Conservation (phyloP, 2,329 filamentous ascomycete species). For the Hypoxylon sp. region DNA sequence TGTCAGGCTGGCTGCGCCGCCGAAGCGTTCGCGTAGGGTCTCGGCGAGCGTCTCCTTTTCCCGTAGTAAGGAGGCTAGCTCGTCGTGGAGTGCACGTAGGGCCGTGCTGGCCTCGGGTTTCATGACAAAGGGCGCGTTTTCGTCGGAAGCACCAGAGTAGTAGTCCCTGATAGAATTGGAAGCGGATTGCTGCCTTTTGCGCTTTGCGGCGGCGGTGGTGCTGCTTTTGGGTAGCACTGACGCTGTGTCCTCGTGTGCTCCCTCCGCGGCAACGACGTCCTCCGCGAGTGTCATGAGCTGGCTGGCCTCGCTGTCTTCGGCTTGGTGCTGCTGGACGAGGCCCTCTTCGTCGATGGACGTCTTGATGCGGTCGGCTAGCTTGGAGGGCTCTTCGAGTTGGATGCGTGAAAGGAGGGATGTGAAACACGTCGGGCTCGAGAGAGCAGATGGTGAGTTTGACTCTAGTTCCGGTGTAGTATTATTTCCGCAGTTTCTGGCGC, state of each 20-base stretch:
- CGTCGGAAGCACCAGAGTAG: constrained; percentile 67
- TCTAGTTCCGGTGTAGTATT: constrained; percentile 2
- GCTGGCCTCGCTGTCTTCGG: constrained; percentile 77
- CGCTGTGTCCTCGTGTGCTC: constrained; percentile 65
- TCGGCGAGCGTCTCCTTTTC: constrained; percentile 72
- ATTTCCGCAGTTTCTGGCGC: constrained; percentile 38
- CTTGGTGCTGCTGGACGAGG: constrained; percentile 80
- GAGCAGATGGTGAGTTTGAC: background rate
- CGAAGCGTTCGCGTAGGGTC: constrained; percentile 70
- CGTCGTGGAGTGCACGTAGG: constrained; percentile 74
- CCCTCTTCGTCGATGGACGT: constrained; percentile 93
- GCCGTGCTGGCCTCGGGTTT: constrained; percentile 74
- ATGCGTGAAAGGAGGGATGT: constrained; percentile 61
- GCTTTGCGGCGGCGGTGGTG: constrained; percentile 46
- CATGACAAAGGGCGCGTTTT: constrained; percentile 73
- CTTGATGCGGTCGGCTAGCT: constrained; percentile 77
- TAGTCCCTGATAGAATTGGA: constrained; percentile 63
- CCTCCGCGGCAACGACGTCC: constrained; percentile 75
- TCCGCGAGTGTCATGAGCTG: constrained; percentile 80
- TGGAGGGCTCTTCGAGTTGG: constrained; percentile 72
- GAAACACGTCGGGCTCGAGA: constrained; percentile 40
- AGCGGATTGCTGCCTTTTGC: constrained; percentile 54
- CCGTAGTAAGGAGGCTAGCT: constrained; percentile 69
- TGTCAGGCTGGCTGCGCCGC: constrained; percentile 71
- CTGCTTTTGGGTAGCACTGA: constrained; percentile 64